Conservation (phyloP, 306 rosid species). For the Adenanthera pavonina region DNA sequence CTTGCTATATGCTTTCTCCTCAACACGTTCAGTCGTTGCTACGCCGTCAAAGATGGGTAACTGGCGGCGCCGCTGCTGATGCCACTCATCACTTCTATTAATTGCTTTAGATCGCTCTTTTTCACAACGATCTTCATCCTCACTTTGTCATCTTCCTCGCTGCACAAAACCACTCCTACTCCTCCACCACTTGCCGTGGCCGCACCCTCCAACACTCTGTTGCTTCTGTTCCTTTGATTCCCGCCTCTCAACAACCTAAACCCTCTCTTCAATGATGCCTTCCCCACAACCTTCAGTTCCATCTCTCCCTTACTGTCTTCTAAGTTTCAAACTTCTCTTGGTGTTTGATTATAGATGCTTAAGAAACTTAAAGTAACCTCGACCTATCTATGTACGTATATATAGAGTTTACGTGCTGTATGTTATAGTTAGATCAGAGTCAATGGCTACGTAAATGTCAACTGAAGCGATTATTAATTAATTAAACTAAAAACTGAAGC, state of each 20-base stretch:
- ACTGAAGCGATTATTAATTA: background rate
- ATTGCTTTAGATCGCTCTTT: slow-evolving; percentile 54
- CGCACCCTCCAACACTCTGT: slow-evolving; percentile 38
- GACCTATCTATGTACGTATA: background rate
- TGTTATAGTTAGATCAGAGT: background rate
- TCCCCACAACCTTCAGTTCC: slow-evolving; percentile 42
- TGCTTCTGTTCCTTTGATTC: slow-evolving; percentile 30
- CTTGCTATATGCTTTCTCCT: slow-evolving; percentile 44
- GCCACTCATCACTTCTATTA: slow-evolving; percentile 43
- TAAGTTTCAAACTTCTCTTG: background rate
- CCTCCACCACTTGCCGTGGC: slow-evolving; percentile 26
- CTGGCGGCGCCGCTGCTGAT: too few species aligned
- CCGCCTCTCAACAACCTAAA: slow-evolving; percentile 34
- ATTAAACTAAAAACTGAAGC: too few species aligned
- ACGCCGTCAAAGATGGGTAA: slow-evolving; percentile 30
- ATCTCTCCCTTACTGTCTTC: slow-evolving; percentile 10
- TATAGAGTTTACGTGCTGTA: background rate
- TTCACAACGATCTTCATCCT: slow-evolving; percentile 62
- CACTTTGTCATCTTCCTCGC: slow-evolving; percentile 53
- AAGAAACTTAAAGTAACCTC: too few species aligned
- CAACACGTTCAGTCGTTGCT: slow-evolving; percentile 47
- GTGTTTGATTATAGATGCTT: background rate
- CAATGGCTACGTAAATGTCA: slow-evolving; percentile 19
- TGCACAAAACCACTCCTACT: slow-evolving; percentile 39
- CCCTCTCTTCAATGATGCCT: slow-evolving; percentile 36